Base-by-base conservation (phyloP, 331 rosid genomes). In the Arachis monticola region DNA sequence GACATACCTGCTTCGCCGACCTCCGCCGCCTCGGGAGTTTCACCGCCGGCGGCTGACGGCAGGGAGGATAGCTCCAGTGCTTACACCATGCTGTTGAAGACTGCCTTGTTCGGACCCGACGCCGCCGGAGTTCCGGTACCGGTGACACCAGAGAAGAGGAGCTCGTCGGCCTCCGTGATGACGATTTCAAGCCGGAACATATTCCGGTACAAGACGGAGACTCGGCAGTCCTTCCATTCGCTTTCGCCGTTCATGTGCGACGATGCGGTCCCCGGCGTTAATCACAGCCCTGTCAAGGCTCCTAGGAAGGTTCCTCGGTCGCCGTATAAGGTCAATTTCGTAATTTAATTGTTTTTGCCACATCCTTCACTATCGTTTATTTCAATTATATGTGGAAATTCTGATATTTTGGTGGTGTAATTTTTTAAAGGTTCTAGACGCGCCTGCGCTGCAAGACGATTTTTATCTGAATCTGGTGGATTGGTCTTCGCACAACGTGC, bases 371-470 rank as follows among this genome's bases (percentile, higher is more conserved):
- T 45, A 0, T 1, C 11, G 7, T 57, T 22, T 55, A 2, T 52
- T 67, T 79, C 66, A 48, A 50, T 48, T 11, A 9, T 13, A 59
- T 31, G 44, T 61, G 73, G 50, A 40, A 7, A n/a, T 60, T 75
- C 2, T 62, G 69, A 40, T n/a, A 58, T 40, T 64, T 63, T 41
- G 70, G 35, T 38, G 52, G 17, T 55, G 60, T 55, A 5, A 0
- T 64, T 51, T 69, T 59, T 83, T 30, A 35, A 56, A 89, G 97
- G 97, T 95, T 73, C 79, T 90, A 84, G 99, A 95, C 80, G 97
- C 99, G 31, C 97, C 97, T 40, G 96, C 98, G 7, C 73, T 92
- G 84, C 98, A 92, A 80, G 99, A 95, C 40, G 98, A 95, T 80
- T 95, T 95, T 75, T 95, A 95, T 83, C 76, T 90, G 79, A 95